Evolutionary conservation across 768 basidiomycete genomes (phyloP).

Genomic region (Leccinum pellstonianum): DNA sequence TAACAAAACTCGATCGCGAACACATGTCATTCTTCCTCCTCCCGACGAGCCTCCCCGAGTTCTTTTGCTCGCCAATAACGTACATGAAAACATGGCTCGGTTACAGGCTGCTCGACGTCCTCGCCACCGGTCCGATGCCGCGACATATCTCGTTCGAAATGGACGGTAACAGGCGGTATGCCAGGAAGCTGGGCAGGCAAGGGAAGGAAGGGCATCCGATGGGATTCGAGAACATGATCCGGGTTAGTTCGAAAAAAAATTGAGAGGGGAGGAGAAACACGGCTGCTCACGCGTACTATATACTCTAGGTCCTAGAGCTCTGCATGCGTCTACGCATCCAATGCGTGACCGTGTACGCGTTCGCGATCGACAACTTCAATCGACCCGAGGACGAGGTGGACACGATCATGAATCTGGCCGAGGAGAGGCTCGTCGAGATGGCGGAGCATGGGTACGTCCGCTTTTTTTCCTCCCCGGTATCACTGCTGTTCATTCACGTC

Average conservation of each 20-base stretch:
- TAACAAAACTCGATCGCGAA: not conserved
- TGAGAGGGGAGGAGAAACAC: too few relatives aligned
- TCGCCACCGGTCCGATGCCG: slow-evolving; percentile 84
- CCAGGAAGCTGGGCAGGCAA: slow-evolving; percentile 62
- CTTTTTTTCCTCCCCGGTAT: not conserved
- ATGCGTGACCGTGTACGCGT: slow-evolving; percentile 95
- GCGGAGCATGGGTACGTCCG: slow-evolving; percentile 71
- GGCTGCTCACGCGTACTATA: not conserved
- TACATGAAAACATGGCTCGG: slow-evolving; percentile 24
- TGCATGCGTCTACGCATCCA: slow-evolving; percentile 76
- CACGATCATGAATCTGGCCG: slow-evolving; percentile 71
- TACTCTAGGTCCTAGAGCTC: slow-evolving; percentile 74
- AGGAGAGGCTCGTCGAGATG: slow-evolving; percentile 58
- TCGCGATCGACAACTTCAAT: slow-evolving; percentile 96
- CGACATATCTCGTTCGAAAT: slow-evolving; percentile 92
- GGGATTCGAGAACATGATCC: slow-evolving; percentile 76
- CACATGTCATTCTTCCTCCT: slow-evolving; percentile 2
- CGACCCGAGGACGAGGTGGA: slow-evolving; percentile 83
- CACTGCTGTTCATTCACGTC: not conserved
- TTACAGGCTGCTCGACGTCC: slow-evolving; percentile 57
- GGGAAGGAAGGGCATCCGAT: slow-evolving; percentile 78
- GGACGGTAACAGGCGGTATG: slow-evolving; percentile 96
- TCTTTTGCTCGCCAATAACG: slow-evolving; percentile 12
- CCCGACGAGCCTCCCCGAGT: slow-evolving; percentile 6
- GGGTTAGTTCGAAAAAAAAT: slow-evolving; percentile 49